Evolutionary conservation across 2,329 filamentous ascomycete genomes (phyloP).

Genomic region (Scortechinia acanthostroma): DNA sequence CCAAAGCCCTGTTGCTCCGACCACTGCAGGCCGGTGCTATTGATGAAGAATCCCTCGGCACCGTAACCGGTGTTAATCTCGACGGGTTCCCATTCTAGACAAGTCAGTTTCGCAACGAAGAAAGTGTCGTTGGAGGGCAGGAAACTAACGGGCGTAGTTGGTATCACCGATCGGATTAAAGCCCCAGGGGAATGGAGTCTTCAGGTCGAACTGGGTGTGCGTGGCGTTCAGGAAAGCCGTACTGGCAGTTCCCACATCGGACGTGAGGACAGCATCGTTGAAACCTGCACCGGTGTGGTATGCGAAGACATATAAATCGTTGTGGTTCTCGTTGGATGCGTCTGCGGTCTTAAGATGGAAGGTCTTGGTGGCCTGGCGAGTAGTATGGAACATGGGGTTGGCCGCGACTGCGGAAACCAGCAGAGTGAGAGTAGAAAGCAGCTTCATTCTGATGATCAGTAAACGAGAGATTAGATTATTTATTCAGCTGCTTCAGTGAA

Average conservation of each 20-base stretch:
- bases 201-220: conserved; percentile 15
- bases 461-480: not conserved
- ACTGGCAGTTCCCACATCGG: conserved; percentile 11
- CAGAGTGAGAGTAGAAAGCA: not conserved
- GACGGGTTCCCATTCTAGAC: conserved; percentile 22
- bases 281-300: conserved; percentile 30
- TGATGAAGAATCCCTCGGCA: conserved; percentile 17
- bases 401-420: not conserved
- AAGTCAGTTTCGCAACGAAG: not conserved
- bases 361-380: conserved; percentile 7
- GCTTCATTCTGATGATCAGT: not conserved
- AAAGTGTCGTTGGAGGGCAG: not conserved
- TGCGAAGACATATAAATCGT: conserved; percentile 22
- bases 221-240: conserved; percentile 21
- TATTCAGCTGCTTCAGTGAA: no score
- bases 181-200: conserved; percentile 19
- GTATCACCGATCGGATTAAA: conserved; percentile 12
- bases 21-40: conserved; percentile 15
- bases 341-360: conserved; percentile 23
- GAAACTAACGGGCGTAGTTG: conserved; percentile 22
- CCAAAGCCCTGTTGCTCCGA: conserved; percentile 17
- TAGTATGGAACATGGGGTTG: not conserved
- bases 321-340: conserved; percentile 14
- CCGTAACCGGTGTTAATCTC: conserved; percentile 21
- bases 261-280: conserved; percentile 22